Base-by-base conservation (phyloP, 768 basidiomycete species). In the Coprinopsis strossmayeri region DNA sequence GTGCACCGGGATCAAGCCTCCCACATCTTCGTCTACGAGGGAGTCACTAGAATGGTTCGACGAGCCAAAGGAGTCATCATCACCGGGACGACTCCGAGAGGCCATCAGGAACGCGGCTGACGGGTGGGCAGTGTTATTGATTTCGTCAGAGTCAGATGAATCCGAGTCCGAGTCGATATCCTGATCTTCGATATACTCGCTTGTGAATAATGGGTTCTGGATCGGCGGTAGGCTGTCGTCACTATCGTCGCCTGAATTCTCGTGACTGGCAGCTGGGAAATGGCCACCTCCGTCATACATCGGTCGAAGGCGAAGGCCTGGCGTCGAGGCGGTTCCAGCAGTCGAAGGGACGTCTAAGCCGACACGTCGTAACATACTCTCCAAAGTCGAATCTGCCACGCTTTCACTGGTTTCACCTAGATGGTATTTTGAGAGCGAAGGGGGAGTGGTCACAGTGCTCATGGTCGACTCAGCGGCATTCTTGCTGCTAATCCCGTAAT, bases 91-190 rank as follows among this genome's bases (percentile, higher is more conserved):
- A 1, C 67, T 64, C 53, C 68, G 69, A 0, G 74, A 70, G 2
- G 78, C 82, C 69, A 85, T 76, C 2, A 89, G 66, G 64, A 89
- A 87, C 1, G 83, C 84, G 1, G 79, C 79, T 7, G 83, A 84
- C 1, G 86, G 84, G 54, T 82, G 79, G 3, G 72, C 76, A 2
- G 80, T 74, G 58, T 76, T 73, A 57, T 78, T 71, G 43, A 77
- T 65, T 34, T 79, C 78, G 50, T 77, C 66, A 23, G 79, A 79
- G 59, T 83, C 82, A 4, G 51, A 40, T 1, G 80, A 81, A 54
- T 79, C 77, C 10, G 77, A 79, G 53, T 80, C 77, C 3, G 66
- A 64, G 45, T 71, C 73, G 3, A 61, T 55, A 15, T 61, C 61
- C 1, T 60, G 61, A 26, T 55, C 48, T 3, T 47, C 54, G 17